phyloP scores from a whole-genome alignment of 148 eudicot species.

The Rheum nobile region DNA sequence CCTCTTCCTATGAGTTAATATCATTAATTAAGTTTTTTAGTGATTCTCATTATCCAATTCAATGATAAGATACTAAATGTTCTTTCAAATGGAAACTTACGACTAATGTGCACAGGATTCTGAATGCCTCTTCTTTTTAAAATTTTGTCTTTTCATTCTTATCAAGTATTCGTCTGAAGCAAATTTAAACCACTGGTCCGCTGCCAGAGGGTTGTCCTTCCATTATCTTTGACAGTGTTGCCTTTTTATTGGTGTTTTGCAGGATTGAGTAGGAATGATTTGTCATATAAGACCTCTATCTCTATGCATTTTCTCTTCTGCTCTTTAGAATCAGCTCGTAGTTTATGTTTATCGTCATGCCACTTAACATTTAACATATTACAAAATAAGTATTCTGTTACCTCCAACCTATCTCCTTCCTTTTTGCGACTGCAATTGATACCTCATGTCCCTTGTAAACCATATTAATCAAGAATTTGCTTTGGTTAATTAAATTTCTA shows the following conservation, averaged over 20 bases:
- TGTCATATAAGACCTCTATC: not conserved
- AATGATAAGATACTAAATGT: not conserved
- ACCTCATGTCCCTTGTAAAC: not conserved
- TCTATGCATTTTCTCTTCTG: not conserved
- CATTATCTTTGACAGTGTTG: not conserved
- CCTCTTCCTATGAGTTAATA: not conserved
- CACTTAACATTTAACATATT: not conserved
- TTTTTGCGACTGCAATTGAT: not conserved
- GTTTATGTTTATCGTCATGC: not conserved
- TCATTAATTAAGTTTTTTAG: not conserved
- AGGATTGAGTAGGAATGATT: not conserved
- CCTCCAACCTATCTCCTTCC: not conserved
- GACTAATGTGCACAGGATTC: not conserved
- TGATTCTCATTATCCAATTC: not conserved
- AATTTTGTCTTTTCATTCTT: not conserved
- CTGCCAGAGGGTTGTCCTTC: not conserved
- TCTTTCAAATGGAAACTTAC: not conserved
- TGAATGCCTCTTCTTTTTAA: not conserved
- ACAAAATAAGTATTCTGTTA: not conserved
- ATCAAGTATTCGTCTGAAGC: not conserved
- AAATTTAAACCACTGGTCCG: not conserved
- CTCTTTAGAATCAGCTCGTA: not conserved
- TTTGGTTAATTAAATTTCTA: not conserved
- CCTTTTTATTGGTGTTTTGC: not conserved
- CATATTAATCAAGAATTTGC: not conserved